Base-by-base conservation (phyloP, 2,329 filamentous ascomycete species). In the Dactylonectria macrodidyma region DNA sequence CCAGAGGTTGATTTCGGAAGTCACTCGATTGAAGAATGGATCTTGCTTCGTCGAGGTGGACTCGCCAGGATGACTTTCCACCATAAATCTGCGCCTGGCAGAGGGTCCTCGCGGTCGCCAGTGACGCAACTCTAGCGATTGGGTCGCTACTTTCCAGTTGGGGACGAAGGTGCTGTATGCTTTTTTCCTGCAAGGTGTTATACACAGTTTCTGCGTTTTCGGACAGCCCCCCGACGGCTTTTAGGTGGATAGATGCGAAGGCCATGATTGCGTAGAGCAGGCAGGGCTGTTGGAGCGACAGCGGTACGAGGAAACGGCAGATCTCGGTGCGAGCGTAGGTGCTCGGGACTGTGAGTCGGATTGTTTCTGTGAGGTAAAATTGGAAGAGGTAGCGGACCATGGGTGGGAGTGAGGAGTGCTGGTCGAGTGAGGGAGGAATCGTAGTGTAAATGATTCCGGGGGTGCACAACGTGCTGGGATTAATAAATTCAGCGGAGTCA, bases 41-140 rank as follows among this genome's bases (percentile, higher is more conserved):
- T 4, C 66, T 68, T 6, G 70, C 70, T 0, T 66, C 66, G 2
- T 71, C 65, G 0, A 72, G 66, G 26, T 72, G 70, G 2, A 69
- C 41, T 2, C 70, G 57, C 70, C 70, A 72, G 0, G 65, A 19
- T 3, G 70, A 54, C 1, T 64, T 72, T 3, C 65, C 70, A 0
- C 70, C 66, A 1, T 72, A 71, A 1, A 71, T 72, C 41, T 72
- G 70, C 9, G 67, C 60, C 24, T 72, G 70, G 1, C 70, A 72
- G 2, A 72, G 33, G 0, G 70, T 71, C 22, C 69, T 68, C 0
- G 69, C 66, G 1, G 70, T 72, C 11, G 70, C 70, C 3, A 72
- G 19, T 0, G 66, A 70, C 7, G 69, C 66, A 0, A 58, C 61
- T 12, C 71, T 50, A 0, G 69, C 48, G 1, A 34, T 22, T 2